Evolutionary conservation across 331 rosid genomes (phyloP).

Genomic region (Acacia concinna): DNA sequence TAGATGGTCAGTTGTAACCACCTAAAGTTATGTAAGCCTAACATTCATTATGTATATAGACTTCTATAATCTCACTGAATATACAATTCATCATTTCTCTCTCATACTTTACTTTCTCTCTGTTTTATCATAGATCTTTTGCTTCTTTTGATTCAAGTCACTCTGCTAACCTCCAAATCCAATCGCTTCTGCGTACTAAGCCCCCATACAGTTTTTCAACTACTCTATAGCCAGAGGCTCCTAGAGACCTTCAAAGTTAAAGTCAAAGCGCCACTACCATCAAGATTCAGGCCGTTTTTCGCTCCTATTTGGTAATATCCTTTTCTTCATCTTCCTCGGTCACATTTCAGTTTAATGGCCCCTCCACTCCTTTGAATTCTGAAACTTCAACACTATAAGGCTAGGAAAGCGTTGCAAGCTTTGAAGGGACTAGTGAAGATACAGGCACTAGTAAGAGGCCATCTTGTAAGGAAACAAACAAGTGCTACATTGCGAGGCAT

Average conservation of each 20-base stretch:
- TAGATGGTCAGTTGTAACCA: too few relatives aligned
- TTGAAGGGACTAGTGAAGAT: conserved; percentile 84
- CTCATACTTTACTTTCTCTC: too few relatives aligned
- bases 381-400: conserved; percentile 47
- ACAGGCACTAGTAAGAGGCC: conserved; percentile 91
- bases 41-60: too few relatives aligned
- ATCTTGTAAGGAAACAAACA: conserved; percentile 85
- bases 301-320: conserved; percentile 68
- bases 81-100: too few relatives aligned
- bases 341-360: background rate
- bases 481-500: conserved; percentile 64
- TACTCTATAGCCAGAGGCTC: background rate
- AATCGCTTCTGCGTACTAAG: conserved; percentile 32
- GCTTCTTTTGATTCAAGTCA: conserved; percentile 55
- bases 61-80: too few relatives aligned
- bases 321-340: background rate
- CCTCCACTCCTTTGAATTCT: conserved; percentile 7
- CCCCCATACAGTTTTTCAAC: conserved; percentile 28
- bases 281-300: conserved; percentile 72
- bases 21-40: too few relatives aligned
- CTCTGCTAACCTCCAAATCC: conserved; percentile 33
- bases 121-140: too few relatives aligned
- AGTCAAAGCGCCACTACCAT: conserved; percentile 64
- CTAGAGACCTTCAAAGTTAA: conserved; percentile 16
- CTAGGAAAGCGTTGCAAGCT: conserved; percentile 88